These are phyloP conservation scores for Phytophthora crassamura DNA, from an alignment of 352 stramenopile genomes.

Conservation along the genomic window DNA sequence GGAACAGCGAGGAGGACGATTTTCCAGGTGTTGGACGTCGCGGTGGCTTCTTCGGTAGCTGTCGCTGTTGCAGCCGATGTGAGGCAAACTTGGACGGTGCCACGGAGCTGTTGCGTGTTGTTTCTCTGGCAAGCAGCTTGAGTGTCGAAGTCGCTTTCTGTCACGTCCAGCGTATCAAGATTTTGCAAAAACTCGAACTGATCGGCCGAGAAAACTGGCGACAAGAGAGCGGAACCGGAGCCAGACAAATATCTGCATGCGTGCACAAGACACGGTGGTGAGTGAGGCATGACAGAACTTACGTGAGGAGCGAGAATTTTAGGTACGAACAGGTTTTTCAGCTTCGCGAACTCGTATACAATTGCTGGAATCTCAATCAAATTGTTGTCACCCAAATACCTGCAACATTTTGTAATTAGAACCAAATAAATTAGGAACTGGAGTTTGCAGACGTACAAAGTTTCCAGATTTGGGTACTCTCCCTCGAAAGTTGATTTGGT, in stretches of 20 bases:
- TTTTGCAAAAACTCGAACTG: slow-evolving; percentile 56
- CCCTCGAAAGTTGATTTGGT: slow-evolving; percentile 47
- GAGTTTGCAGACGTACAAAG: slow-evolving; percentile 42
- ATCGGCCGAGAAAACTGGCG: slow-evolving; percentile 34
- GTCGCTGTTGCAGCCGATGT: slow-evolving; percentile 16
- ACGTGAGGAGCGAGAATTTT: background rate
- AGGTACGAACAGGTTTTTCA: slow-evolving; percentile 27
- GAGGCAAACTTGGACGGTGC: slow-evolving; percentile 37
- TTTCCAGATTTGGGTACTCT: slow-evolving; percentile 49
- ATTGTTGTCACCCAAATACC: slow-evolving; percentile 28
- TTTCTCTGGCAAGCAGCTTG: slow-evolving; percentile 41
- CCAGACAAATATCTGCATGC: slow-evolving; percentile 19
- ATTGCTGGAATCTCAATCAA: slow-evolving; percentile 27
- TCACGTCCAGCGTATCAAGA: slow-evolving; percentile 39
- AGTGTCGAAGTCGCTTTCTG: slow-evolving; percentile 23
- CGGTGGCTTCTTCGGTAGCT: slow-evolving; percentile 7
- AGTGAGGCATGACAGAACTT: too few relatives aligned
- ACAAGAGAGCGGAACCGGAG: slow-evolving; percentile 13
- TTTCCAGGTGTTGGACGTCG: slow-evolving; percentile 7
- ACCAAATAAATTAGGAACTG: background rate
- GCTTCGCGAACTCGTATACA: slow-evolving; percentile 26
- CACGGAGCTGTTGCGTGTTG: slow-evolving; percentile 34
- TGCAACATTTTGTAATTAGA: slow-evolving; percentile 11
- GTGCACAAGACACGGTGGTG: too few relatives aligned
- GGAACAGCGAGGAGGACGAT: slow-evolving; percentile 16